Percentiles rank a stretch among this genome's conserved stretches.
Conservation (phyloP, 768 basidiomycete genomes). For the Polyporus arcularius region DNA sequence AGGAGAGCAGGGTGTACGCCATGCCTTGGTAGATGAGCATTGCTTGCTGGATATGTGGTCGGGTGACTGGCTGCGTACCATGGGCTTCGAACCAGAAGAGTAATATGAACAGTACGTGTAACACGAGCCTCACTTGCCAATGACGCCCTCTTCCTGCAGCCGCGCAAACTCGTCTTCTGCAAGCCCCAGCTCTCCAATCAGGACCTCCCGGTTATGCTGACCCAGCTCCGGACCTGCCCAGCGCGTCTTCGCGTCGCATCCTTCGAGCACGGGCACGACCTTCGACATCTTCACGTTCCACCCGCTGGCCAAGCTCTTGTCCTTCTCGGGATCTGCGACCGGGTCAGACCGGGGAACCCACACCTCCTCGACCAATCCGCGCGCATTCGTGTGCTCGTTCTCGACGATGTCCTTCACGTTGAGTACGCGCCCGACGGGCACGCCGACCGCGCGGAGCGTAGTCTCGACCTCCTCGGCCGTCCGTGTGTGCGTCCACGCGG, state of each 20-base stretch:
- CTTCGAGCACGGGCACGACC: slow-evolving; percentile 64
- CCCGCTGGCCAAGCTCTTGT: slow-evolving; percentile 30
- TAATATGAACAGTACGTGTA: neutral
- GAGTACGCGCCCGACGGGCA: slow-evolving; percentile 66
- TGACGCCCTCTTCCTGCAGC: slow-evolving; percentile 26
- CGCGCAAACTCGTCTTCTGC: slow-evolving; percentile 25
- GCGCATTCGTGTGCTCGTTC: slow-evolving; percentile 52
- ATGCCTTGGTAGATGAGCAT: slow-evolving; percentile 17
- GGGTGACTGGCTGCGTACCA: neutral
- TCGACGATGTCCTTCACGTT: slow-evolving; percentile 65
- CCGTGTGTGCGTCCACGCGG: slow-evolving; percentile 54
- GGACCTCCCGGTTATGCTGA: slow-evolving; percentile 36
- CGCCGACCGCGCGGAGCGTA: slow-evolving; percentile 49
- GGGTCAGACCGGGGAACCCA: slow-evolving; percentile 39
- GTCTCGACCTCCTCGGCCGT: slow-evolving; percentile 55
- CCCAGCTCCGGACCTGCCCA: slow-evolving; percentile 77
- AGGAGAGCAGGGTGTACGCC: slow-evolving; percentile 21
- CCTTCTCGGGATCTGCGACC: neutral
- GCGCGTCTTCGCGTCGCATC: slow-evolving; percentile 54
- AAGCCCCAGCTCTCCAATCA: slow-evolving; percentile 31
- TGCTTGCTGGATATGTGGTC: neutral
- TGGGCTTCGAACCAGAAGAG: neutral
- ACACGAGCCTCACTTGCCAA: slow-evolving; percentile 21
- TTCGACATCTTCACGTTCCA: slow-evolving; percentile 72
- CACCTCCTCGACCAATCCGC: slow-evolving; percentile 62